Conservation (phyloP, 2,329 filamentous ascomycete species). For the Rhynchosporium agropyri region DNA sequence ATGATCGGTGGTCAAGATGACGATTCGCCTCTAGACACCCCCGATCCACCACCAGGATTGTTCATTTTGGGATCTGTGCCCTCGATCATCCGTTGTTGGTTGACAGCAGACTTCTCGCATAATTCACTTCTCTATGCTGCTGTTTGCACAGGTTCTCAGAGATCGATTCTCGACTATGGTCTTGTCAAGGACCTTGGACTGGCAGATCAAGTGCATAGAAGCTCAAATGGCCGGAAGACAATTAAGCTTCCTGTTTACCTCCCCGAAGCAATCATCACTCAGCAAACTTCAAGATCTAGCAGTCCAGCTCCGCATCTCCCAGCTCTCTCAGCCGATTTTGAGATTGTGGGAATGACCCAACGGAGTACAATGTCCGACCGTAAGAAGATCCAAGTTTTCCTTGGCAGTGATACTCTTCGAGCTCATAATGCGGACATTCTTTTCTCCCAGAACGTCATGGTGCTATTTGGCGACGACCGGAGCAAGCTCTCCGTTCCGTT, state of each 20-base stretch:
- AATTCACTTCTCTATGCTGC: constrained; percentile 87
- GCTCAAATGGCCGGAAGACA: constrained; percentile 65
- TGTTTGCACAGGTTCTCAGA: constrained; percentile 88
- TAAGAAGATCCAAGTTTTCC: constrained; percentile 78
- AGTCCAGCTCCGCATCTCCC: constrained; percentile 81
- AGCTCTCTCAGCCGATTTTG: constrained; percentile 77
- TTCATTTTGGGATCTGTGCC: constrained; percentile 87
- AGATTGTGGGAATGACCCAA: constrained; percentile 64
- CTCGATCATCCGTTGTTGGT: constrained; percentile 93
- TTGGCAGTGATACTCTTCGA: constrained; percentile 86
- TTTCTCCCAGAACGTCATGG: constrained; percentile 89
- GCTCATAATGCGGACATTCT: constrained; percentile 87
- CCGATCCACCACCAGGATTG: constrained; percentile 78
- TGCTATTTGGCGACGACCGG: constrained; percentile 81
- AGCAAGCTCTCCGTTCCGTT: constrained; percentile 89
- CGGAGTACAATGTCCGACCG: constrained; percentile 49
- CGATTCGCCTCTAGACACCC: constrained; percentile 71
- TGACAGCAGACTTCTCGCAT: constrained; percentile 88
- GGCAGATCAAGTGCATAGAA: constrained; percentile 64
- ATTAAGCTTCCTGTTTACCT: constrained; percentile 85
- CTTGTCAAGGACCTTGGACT: constrained; percentile 77
- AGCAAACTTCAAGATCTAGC: constrained; percentile 70
- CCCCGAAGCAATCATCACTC: constrained; percentile 83
- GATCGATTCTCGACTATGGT: constrained; percentile 76
- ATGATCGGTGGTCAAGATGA: constrained; percentile 63